A percentile compares a stretch with the other conserved stretches of the same genome.
Conservation (phyloP, 441 rosid species). For the Kokia cookei region DNA sequence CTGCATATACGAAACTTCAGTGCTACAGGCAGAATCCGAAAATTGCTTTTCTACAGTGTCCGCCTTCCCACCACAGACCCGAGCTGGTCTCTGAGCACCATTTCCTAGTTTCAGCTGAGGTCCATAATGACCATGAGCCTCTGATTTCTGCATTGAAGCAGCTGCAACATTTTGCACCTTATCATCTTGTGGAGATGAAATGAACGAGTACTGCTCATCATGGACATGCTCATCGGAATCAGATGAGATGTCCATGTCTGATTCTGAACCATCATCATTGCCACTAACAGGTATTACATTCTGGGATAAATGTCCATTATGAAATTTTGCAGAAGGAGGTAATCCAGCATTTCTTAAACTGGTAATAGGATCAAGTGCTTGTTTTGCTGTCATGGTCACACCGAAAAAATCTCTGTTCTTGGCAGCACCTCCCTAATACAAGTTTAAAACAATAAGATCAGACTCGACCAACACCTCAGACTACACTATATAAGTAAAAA, state of each 20-base stretch:
- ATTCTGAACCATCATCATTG: slow-evolving; percentile 37
- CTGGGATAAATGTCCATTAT: slow-evolving; percentile 33
- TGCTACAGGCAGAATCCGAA: slow-evolving; percentile 49
- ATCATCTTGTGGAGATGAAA: slow-evolving; percentile 53
- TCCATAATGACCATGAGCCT: slow-evolving; percentile 4
- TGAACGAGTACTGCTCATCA: slow-evolving; percentile 36
- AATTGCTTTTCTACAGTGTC: slow-evolving; percentile 25
- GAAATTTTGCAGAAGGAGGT: slow-evolving; percentile 31
- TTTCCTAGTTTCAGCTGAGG: slow-evolving; percentile 16
- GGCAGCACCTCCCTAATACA: slow-evolving; percentile 29
- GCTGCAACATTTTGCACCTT: slow-evolving; percentile 20
- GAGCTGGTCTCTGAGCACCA: slow-evolving; percentile 12
- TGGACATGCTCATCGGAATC: slow-evolving; percentile 57
- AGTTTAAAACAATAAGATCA: slow-evolving; percentile 15
- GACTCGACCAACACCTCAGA: background rate
- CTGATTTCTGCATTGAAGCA: slow-evolving; percentile 14
- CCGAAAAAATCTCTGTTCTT: slow-evolving; percentile 20
- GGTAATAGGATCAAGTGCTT: slow-evolving; percentile 26
- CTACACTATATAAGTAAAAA: background rate
- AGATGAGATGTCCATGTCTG: slow-evolving; percentile 65
- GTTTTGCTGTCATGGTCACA: slow-evolving; percentile 26
- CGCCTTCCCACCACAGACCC: slow-evolving; percentile 15
- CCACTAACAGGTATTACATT: slow-evolving; percentile 25
- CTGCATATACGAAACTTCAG: slow-evolving; percentile 31
- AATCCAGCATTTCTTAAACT: slow-evolving; percentile 30